Evolutionary conservation across 148 eudicot genomes (phyloP).

Genomic region (Polygonum maritimum): DNA sequence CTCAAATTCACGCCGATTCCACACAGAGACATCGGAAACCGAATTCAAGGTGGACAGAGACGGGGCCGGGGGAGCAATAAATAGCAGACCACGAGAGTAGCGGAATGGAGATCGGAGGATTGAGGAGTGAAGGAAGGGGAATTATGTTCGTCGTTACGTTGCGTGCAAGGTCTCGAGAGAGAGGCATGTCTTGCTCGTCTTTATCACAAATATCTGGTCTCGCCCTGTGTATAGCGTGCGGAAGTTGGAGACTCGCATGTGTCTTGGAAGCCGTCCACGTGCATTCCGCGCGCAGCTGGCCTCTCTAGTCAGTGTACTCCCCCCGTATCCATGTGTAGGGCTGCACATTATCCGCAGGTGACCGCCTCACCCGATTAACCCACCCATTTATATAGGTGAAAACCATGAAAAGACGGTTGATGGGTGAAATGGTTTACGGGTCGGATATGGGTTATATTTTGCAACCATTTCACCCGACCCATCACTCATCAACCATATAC

Average conservation of each 20-base stretch:
- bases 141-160: constrained; percentile 23
- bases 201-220: neutral
- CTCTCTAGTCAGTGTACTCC: no score
- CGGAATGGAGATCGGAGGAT: constrained; percentile 3
- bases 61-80: neutral
- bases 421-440: no score
- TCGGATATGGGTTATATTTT: no score
- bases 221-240: neutral
- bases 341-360: no score
- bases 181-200: constrained; percentile 44
- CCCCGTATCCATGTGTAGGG: no score
- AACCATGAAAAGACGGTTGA: no score
- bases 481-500: no score
- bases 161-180: constrained; percentile 54
- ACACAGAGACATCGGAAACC: constrained; percentile 36
- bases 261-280: constrained; percentile 23
- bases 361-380: no score
- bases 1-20: constrained; percentile 38
- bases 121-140: neutral
- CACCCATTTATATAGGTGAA: no score
- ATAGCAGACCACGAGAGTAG: neutral
- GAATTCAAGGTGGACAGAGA: neutral
- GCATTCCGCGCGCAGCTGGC: constrained; percentile 16
- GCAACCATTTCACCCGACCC: no score
- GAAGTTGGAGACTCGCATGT: constrained; percentile 17